Evolutionary conservation across 2,329 filamentous ascomycete species (phyloP).

Genomic region (Cercospora canescens): DNA sequence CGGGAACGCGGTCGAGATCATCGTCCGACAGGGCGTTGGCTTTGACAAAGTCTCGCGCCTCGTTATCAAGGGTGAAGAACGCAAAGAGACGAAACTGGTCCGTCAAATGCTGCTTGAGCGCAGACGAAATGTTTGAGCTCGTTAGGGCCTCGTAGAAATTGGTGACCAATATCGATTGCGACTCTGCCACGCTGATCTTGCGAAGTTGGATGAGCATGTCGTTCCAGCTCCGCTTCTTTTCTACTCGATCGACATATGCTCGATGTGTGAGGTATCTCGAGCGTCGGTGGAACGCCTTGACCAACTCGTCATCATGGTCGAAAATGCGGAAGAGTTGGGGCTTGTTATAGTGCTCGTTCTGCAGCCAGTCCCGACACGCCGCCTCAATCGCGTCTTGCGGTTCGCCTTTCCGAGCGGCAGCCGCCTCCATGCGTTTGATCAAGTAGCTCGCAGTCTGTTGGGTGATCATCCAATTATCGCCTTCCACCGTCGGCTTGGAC

Average conservation of each 20-base stretch:
- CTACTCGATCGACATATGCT: slow-evolving; percentile 46
- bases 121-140: slow-evolving; percentile 33
- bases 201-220: slow-evolving; percentile 46
- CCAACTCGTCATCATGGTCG: slow-evolving; percentile 41
- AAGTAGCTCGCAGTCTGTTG: slow-evolving; percentile 54
- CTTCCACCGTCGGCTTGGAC: slow-evolving; percentile 57
- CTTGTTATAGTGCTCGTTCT: slow-evolving; percentile 32
- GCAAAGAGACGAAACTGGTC: slow-evolving; percentile 52
- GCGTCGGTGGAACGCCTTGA: slow-evolving; percentile 48
- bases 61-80: slow-evolving; percentile 49
- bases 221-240: slow-evolving; percentile 51
- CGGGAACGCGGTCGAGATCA: slow-evolving; percentile 43
- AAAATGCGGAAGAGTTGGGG: slow-evolving; percentile 35
- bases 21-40: slow-evolving; percentile 44
- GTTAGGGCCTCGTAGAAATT: slow-evolving; percentile 46
- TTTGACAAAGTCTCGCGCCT: slow-evolving; percentile 48
- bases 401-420: slow-evolving; percentile 38
- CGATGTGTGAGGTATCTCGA: slow-evolving; percentile 45
- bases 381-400: slow-evolving; percentile 43
- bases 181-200: slow-evolving; percentile 47
- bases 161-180: slow-evolving; percentile 49
- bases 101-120: slow-evolving; percentile 38
- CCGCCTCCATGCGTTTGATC: slow-evolving; percentile 53
- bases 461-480: slow-evolving; percentile 60
- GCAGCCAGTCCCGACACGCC: slow-evolving; percentile 44